Conservation (phyloP, 352 stramenopile species). For the Pythium coloratum region DNA sequence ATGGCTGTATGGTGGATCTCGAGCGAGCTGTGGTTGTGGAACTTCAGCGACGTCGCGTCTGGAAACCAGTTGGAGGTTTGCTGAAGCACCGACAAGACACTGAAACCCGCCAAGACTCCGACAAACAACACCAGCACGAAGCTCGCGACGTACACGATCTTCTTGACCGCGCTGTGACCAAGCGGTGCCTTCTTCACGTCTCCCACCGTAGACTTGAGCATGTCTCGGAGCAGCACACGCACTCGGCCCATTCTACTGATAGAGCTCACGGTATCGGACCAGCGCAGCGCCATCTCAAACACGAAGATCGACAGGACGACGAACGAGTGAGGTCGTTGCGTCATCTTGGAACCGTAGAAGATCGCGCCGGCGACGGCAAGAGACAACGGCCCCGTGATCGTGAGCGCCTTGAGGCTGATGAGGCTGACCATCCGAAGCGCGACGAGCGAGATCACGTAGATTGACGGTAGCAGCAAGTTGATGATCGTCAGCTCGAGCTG, state of each 20-base stretch:
- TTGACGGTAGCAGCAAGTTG: slow-evolving; percentile 82
- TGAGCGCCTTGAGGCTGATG: slow-evolving; percentile 45
- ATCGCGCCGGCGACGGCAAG: slow-evolving; percentile 50
- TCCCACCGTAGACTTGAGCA: slow-evolving; percentile 57
- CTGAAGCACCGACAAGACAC: slow-evolving; percentile 72
- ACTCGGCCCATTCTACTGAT: slow-evolving; percentile 50
- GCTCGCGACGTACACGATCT: slow-evolving; percentile 62
- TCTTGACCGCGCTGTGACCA: slow-evolving; percentile 57
- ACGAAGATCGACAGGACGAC: slow-evolving; percentile 76
- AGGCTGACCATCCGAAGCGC: slow-evolving; percentile 70
- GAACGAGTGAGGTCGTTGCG: slow-evolving; percentile 72
- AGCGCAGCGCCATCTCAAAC: slow-evolving; percentile 66
- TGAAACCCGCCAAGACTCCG: slow-evolving; percentile 70
- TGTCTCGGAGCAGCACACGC: slow-evolving; percentile 53
- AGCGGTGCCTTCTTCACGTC: slow-evolving; percentile 41
- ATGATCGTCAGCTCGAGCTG: slow-evolving; percentile 89
- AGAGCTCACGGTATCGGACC: slow-evolving; percentile 47
- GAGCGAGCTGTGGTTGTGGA: slow-evolving; percentile 58
- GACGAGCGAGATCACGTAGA: slow-evolving; percentile 86
- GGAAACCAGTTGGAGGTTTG: slow-evolving; percentile 75
- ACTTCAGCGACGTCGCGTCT: slow-evolving; percentile 66
- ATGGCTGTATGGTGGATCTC: slow-evolving; percentile 87
- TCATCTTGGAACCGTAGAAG: slow-evolving; percentile 73
- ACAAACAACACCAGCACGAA: slow-evolving; percentile 72
- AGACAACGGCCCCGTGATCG: slow-evolving; percentile 55